A percentile compares a stretch with the other conserved stretches of the same genome.
phyloP scores from a whole-genome alignment of 2,329 filamentous ascomycete genomes.

The Aspergillus sp. region DNA sequence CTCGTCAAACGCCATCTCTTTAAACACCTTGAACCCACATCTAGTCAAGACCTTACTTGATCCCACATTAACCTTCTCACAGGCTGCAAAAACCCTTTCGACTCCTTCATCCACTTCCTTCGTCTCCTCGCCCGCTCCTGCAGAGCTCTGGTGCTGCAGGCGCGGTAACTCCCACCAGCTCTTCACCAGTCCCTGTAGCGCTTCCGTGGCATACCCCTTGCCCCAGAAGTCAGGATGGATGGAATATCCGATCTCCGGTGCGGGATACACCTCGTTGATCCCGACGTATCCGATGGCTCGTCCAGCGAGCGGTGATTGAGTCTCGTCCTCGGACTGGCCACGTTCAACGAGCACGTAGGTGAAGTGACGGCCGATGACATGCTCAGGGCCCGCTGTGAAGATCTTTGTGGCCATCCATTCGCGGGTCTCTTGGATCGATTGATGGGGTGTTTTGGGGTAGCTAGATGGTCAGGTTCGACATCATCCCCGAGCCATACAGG shows the following conservation, averaged over 20 bases:
- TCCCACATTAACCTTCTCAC: constrained; percentile 16
- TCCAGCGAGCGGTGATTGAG: background rate
- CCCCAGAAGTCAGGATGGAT: constrained; percentile 24
- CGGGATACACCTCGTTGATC: constrained; percentile 13
- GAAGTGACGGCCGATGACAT: constrained; percentile 22
- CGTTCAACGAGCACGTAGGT: constrained; percentile 12
- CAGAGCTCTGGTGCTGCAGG: background rate
- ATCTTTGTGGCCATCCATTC: constrained; percentile 24
- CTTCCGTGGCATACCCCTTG: constrained; percentile 28
- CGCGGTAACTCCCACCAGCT: constrained; percentile 25
- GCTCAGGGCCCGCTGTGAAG: constrained; percentile 16
- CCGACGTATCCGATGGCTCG: constrained; percentile 4
- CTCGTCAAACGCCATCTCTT: constrained; percentile 7
- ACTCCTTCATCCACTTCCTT: background rate
- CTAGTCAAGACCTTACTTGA: constrained; percentile 22
- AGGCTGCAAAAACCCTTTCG: constrained; percentile 22
- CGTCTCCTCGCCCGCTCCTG: background rate
- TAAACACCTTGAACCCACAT: constrained; percentile 16
- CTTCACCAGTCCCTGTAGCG: constrained; percentile 20
- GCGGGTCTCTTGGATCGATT: constrained; percentile 21
- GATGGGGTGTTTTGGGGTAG: constrained; percentile 20
- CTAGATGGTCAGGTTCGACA: constrained; percentile 10
- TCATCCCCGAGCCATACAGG: background rate
- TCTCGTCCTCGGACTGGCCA: background rate
- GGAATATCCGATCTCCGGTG: constrained; percentile 27